Conservation (phyloP, 306 rosid species). For the Quercus parvula region DNA sequence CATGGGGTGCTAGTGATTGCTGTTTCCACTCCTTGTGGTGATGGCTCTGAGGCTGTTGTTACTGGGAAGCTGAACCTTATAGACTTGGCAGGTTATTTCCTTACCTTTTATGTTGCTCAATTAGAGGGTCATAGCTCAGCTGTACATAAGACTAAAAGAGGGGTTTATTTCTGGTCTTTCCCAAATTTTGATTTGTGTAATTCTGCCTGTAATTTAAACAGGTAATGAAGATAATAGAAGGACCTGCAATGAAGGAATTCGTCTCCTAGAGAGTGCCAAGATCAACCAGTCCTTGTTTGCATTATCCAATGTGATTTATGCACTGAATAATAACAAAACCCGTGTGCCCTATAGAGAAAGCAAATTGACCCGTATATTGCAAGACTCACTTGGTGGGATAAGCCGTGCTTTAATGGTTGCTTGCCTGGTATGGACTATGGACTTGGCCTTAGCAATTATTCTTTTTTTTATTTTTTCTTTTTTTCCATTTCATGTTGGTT, state of each 20-base stretch:
- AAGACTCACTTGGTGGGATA: slow-evolving; percentile 87
- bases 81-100: slow-evolving; percentile 80
- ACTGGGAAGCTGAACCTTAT: slow-evolving; percentile 89
- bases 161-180: neutral
- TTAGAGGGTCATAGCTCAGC: neutral
- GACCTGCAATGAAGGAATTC: slow-evolving; percentile 87
- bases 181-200: neutral
- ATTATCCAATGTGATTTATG: slow-evolving; percentile 85
- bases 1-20: slow-evolving; percentile 87
- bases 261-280: slow-evolving; percentile 95
- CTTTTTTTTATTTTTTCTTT: neutral
- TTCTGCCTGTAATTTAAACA: slow-evolving; percentile 26
- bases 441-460: neutral
- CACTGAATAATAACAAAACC: slow-evolving; percentile 72
- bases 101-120: neutral
- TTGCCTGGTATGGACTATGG: slow-evolving; percentile 68
- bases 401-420: slow-evolving; percentile 88
- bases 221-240: slow-evolving; percentile 96
- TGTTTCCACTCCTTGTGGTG: slow-evolving; percentile 47
- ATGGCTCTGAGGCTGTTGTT: slow-evolving; percentile 29
- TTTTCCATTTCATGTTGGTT: neutral
- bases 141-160: neutral
- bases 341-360: slow-evolving; percentile 87
- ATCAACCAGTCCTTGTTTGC: slow-evolving; percentile 91
- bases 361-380: slow-evolving; percentile 93